phyloP scores from a whole-genome alignment of 495 filamentous ascomycete species.

The Annulohypoxylon stygium region DNA sequence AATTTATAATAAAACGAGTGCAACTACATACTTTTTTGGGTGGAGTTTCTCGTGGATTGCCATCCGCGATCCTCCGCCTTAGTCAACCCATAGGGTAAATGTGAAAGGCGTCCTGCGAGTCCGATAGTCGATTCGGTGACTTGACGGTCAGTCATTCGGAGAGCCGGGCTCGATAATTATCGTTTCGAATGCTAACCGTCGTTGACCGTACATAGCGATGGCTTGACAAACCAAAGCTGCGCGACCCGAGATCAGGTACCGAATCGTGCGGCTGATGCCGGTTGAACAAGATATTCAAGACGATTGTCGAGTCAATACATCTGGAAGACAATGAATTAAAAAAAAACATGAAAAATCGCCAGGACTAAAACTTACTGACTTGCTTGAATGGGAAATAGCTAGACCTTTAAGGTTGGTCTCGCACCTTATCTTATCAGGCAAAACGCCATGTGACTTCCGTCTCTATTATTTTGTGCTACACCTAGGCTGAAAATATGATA shows the following conservation, averaged over 20 bases:
- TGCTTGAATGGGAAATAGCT: constrained; percentile 29
- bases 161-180: constrained; percentile 46
- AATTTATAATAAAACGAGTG: neutral
- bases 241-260: neutral
- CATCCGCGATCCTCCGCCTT: constrained; percentile 51
- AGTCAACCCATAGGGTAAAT: constrained; percentile 43
- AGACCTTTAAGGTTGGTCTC: constrained; percentile 13
- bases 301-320: constrained; percentile 7
- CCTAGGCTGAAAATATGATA: neutral
- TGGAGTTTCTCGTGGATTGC: constrained; percentile 48
- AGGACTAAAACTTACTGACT: neutral
- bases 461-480: neutral
- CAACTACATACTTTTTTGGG: constrained; percentile 40
- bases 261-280: neutral
- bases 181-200: constrained; percentile 30
- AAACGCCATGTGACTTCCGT: neutral
- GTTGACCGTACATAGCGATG: constrained; percentile 47
- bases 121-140: constrained; percentile 50
- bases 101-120: constrained; percentile 52
- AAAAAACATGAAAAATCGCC: constrained; percentile 15
- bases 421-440: constrained; percentile 39
- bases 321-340: neutral
- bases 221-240: constrained; percentile 24
- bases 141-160: constrained; percentile 55
- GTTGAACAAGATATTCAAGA: neutral